Percentiles rank a stretch among this genome's conserved stretches.
Evolutionary conservation across 176 grass and related monocot species (phyloP).

Genomic region (Raddia guianensis): DNA sequence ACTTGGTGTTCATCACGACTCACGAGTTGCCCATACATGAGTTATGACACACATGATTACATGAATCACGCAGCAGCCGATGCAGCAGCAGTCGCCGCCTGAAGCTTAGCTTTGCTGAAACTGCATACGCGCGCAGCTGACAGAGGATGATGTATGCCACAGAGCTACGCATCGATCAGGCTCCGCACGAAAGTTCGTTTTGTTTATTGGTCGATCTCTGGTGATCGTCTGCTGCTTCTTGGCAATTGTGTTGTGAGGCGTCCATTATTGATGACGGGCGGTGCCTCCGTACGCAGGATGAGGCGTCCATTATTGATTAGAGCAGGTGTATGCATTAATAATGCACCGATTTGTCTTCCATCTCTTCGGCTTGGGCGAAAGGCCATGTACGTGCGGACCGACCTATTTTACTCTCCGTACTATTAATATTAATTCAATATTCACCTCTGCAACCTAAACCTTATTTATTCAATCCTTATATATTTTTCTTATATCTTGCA

Average conservation of each 20-base stretch:
- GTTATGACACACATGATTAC: background rate
- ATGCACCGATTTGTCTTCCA: background rate
- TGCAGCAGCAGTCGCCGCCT: background rate
- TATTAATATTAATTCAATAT: no score
- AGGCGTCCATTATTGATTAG: background rate
- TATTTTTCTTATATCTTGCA: no score
- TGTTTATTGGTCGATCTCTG: background rate
- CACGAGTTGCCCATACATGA: background rate
- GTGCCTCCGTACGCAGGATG: background rate
- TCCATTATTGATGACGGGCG: background rate
- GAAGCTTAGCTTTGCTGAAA: background rate
- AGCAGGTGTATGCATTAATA: background rate
- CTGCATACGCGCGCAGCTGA: background rate
- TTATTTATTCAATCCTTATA: no score
- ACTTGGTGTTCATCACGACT: slow-evolving; percentile 17
- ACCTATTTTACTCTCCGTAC: no score
- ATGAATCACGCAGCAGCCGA: background rate
- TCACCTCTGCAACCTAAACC: no score
- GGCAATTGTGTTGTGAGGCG: background rate
- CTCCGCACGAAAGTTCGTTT: background rate
- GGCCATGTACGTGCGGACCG: no score
- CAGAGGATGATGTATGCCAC: background rate
- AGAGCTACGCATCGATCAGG: background rate
- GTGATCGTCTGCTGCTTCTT: background rate
- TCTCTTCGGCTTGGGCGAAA: background rate